These are phyloP conservation scores for Pseudogymnoascus pannorum DNA, from an alignment of 2,329 filamentous ascomycete genomes.

Conservation along the genomic window DNA sequence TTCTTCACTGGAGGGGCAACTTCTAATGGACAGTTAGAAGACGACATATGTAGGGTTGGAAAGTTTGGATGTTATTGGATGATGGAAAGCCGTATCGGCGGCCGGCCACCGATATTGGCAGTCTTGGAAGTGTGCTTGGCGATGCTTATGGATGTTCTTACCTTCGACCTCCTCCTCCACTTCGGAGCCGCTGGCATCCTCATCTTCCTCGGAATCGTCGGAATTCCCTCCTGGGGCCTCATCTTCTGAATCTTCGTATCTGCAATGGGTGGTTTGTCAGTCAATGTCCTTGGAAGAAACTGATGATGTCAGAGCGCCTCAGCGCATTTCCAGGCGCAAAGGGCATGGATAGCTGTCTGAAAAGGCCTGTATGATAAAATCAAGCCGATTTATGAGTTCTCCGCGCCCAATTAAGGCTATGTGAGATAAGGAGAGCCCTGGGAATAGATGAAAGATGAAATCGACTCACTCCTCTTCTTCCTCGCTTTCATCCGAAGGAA, in stretches of 20 bases:
- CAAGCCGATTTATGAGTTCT: background rate
- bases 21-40: conserved; percentile 13
- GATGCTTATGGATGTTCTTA: conserved; percentile 4
- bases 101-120: conserved; percentile 1
- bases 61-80: background rate
- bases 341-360: background rate
- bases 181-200: conserved; percentile 16
- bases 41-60: background rate
- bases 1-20: conserved; percentile 22
- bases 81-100: background rate
- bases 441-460: background rate
- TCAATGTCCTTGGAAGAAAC: conserved; percentile 12
- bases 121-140: background rate
- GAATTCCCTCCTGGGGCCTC: conserved; percentile 28
- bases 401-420: background rate
- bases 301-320: conserved; percentile 3
- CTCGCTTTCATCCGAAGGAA: conserved; percentile 25
- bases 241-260: conserved; percentile 29
- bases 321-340: background rate
- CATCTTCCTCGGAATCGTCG: conserved; percentile 31
- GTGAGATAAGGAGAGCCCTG: background rate
- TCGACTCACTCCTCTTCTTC: conserved; percentile 26
- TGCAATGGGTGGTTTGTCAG: conserved; percentile 16
- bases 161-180: conserved; percentile 18
- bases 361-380: background rate